These are phyloP conservation scores for Mucor circinelloides DNA, from an alignment of 371 early-diverging fungal species.

Conservation along the genomic window DNA sequence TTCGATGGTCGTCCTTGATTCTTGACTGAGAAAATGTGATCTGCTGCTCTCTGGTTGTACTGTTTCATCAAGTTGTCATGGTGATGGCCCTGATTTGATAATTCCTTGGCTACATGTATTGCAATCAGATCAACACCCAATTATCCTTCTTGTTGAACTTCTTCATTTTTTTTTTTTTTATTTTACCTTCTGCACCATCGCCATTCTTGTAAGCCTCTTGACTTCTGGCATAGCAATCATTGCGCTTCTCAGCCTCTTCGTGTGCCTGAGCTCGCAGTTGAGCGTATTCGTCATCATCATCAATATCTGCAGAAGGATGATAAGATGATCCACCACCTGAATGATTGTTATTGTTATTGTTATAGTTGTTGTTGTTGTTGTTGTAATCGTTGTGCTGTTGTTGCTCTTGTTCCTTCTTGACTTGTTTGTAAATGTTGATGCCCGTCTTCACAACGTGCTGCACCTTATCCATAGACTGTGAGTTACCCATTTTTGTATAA, in stretches of 20 bases:
- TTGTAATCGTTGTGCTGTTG: slow-evolving; percentile 9
- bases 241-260: slow-evolving; percentile 49
- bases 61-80: slow-evolving; percentile 57
- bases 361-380: slow-evolving; percentile 18
- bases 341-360: neutral
- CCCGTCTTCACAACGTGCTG: slow-evolving; percentile 27
- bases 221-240: slow-evolving; percentile 42
- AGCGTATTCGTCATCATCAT: slow-evolving; percentile 43
- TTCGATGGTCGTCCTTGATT: slow-evolving; percentile 48
- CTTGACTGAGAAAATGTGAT: slow-evolving; percentile 53
- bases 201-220: slow-evolving; percentile 48
- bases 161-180: too few species aligned
- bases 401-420: slow-evolving; percentile 24
- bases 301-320: slow-evolving; percentile 15
- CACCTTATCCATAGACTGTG: slow-evolving; percentile 40
- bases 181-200: slow-evolving; percentile 46
- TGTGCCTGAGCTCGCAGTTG: slow-evolving; percentile 40
- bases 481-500: slow-evolving; percentile 36
- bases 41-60: slow-evolving; percentile 56
- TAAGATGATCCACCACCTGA: slow-evolving; percentile 5
- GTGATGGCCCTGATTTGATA: slow-evolving; percentile 55
- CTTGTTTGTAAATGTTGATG: slow-evolving; percentile 25
- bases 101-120: slow-evolving; percentile 43
- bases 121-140: neutral
- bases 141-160: neutral